Evolutionary conservation across 371 early-diverging fungal species (phyloP).

Genomic region (Apophysomyces ossiformis): DNA sequence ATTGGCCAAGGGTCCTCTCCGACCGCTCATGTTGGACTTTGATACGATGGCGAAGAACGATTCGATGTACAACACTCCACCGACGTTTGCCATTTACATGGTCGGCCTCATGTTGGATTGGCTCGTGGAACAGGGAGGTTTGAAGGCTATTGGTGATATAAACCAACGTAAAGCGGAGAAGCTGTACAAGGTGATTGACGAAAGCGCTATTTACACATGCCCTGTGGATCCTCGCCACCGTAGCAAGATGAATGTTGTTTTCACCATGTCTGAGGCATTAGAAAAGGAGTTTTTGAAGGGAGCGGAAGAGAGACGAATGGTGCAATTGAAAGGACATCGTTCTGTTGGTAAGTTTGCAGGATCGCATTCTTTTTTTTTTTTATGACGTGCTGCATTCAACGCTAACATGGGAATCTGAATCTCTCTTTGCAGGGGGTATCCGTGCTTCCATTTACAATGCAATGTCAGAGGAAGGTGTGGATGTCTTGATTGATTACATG

Average conservation of each 20-base stretch:
- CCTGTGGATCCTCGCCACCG: slow-evolving; percentile 71
- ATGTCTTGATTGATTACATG: slow-evolving; percentile 78
- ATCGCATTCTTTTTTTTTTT: slow-evolving; percentile 1
- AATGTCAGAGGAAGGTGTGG: slow-evolving; percentile 82
- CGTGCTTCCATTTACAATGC: slow-evolving; percentile 96
- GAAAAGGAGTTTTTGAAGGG: slow-evolving; percentile 82
- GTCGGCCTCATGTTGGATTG: slow-evolving; percentile 87
- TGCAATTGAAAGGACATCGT: slow-evolving; percentile 95
- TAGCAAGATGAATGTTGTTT: slow-evolving; percentile 92
- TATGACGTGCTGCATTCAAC: background rate
- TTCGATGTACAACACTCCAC: slow-evolving; percentile 97
- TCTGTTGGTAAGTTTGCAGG: slow-evolving; percentile 53
- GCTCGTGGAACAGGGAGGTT: slow-evolving; percentile 78
- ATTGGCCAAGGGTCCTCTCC: slow-evolving; percentile 47
- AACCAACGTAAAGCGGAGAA: slow-evolving; percentile 70
- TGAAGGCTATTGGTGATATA: slow-evolving; percentile 63
- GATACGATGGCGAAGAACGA: slow-evolving; percentile 77
- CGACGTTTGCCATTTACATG: slow-evolving; percentile 94
- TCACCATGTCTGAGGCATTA: slow-evolving; percentile 75
- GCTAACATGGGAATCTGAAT: slow-evolving; percentile 4
- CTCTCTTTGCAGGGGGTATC: slow-evolving; percentile 76
- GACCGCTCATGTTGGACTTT: slow-evolving; percentile 91
- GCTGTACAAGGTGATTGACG: slow-evolving; percentile 76
- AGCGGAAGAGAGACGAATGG: slow-evolving; percentile 78
- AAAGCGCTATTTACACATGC: slow-evolving; percentile 66